phyloP scores from a whole-genome alignment of 2,329 filamentous ascomycete genomes.

The Hypoxylon sp. region DNA sequence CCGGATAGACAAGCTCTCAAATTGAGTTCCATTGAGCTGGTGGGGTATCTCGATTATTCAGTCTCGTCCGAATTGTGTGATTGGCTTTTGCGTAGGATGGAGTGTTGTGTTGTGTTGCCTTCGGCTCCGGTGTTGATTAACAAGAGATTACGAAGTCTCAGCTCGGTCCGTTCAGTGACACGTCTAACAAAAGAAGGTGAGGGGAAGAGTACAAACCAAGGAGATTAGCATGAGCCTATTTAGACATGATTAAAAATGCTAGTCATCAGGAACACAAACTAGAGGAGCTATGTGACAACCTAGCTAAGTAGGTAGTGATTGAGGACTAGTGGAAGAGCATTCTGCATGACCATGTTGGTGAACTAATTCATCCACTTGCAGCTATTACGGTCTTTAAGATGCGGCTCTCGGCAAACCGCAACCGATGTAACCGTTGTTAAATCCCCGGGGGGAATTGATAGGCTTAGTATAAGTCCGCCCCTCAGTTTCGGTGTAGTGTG shows the following conservation, averaged over 20 bases:
- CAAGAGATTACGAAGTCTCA: conserved; percentile 12
- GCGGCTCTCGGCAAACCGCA: conserved; percentile 2
- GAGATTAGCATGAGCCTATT: neutral
- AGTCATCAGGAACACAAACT: neutral
- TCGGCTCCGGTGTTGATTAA: neutral
- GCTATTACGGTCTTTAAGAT: neutral
- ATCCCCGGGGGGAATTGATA: neutral
- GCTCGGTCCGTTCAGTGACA: conserved; percentile 4
- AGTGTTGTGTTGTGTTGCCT: conserved; percentile 7
- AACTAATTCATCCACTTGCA: neutral
- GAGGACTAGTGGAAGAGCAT: neutral
- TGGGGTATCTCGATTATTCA: neutral
- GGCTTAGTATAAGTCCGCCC: neutral
- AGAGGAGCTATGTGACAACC: conserved; percentile 3
- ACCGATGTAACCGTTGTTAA: neutral
- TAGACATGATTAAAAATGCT: neutral
- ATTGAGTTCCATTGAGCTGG: neutral
- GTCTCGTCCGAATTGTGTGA: neutral
- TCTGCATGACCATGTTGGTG: neutral
- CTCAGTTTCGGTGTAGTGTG: neutral
- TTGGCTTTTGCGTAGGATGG: neutral
- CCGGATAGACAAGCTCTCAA: neutral
- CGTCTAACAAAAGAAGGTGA: neutral
- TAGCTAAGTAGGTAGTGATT: no score
- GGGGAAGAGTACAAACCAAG: conserved; percentile 2